Conservation (phyloP, 192 early-diverging fungal genomes). For the Neocallimastix lanati region DNA sequence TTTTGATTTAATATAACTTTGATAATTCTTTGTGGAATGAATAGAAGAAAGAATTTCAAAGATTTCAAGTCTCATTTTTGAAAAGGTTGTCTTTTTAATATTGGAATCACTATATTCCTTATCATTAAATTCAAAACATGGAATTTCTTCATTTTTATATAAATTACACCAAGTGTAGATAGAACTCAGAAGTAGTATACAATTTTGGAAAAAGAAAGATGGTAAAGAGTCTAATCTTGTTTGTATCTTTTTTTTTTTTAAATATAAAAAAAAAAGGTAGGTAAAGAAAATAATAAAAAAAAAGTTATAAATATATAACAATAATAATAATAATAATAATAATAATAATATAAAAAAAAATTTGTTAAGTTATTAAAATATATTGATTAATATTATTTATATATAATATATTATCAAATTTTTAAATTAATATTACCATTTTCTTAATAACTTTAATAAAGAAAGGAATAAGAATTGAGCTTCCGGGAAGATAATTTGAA, state of each 20-base stretch:
- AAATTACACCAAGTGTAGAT: conserved; percentile 19
- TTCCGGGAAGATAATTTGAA: conserved; percentile 43
- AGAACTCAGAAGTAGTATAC: conserved; percentile 20
- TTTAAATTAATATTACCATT: too few relatives aligned
- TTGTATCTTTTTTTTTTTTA: background rate
- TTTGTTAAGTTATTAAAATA: too few relatives aligned
- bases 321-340: too few relatives aligned
- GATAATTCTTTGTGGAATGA: background rate
- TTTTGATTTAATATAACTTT: conserved; percentile 8
- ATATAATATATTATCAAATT: too few relatives aligned
- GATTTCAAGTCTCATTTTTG: background rate
- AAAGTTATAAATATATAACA: too few relatives aligned
- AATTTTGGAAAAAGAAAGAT: conserved; percentile 9
- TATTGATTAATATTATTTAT: too few relatives aligned
- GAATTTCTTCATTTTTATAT: conserved; percentile 7
- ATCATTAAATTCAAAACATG: conserved; percentile 14
- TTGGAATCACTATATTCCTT: conserved; percentile 6
- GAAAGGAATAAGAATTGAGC: conserved; percentile 37
- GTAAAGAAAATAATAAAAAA: too few relatives aligned
- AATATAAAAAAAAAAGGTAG: too few relatives aligned
- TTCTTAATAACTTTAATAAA: conserved; percentile 40
- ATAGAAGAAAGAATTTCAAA: background rate
- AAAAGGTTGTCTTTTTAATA: conserved; percentile 5
- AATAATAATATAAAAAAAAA: too few relatives aligned
- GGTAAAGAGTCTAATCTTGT: background rate